Evolutionary conservation across 2,329 filamentous ascomycete genomes (phyloP), one percentile per base, ranked within the genome.

Genomic region (Pezicula radicicola): DNA sequence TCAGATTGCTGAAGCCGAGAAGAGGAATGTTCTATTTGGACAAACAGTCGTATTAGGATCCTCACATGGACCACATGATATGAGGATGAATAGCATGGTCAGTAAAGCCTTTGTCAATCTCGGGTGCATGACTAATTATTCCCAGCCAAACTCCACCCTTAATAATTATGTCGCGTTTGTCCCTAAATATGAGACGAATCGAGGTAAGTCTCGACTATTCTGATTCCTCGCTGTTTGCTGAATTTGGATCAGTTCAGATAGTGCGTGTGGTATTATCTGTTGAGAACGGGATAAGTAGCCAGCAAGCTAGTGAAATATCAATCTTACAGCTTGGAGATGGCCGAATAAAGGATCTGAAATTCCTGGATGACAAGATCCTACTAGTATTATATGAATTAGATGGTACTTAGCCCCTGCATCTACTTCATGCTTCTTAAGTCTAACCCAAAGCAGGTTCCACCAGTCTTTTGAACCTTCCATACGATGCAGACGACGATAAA

Each of bases 1-100:
- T 49, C 76, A 84, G 53, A 84, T 91, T 65, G 84, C 89, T 55
- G 81, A 87, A 68, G 81, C 85, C 6, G 80, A 91, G 69, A 77
- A 82, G 61, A 74, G 85, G 50, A 86, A 83, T 51, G 85, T 91
- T 10, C 73, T 85, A 5, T 85, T 90, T 60, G 85, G 85, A 3
- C 76, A 77, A 30, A 71, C 78, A 3, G 51, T 58, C 36, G 44
- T 55, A 21, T 40, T 69, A 21, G 59, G 59, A 8, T 16, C 45
- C 28, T 42, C 46, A 10, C 46, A 57, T 46, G 51, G 52, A 7
- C 49, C 59, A 13, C 46, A 63, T 8, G 63, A 65, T 48, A 61
- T 67, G 59, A 56, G 52, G 43, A 59, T 68, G 53, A 54, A 49
- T 36, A 45, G 30, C 46, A 30, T 56, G 21, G 63, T 66, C 43